These are phyloP conservation scores for Lodderomyces metapsilosis DNA, from an alignment of 1,139 yeast genomes.

Conservation along the genomic window DNA sequence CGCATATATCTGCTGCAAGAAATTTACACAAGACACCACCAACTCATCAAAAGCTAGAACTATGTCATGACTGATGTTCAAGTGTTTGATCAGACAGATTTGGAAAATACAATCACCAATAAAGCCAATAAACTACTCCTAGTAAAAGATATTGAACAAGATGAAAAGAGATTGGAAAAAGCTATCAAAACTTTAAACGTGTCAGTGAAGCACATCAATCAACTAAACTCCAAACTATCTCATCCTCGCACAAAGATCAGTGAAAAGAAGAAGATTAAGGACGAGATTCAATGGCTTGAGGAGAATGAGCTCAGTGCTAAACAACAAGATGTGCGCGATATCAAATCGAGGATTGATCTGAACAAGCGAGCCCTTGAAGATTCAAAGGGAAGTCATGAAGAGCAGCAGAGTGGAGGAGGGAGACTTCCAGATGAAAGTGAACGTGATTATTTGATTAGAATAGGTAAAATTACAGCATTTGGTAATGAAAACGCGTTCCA, in stretches of 20 bases:
- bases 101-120: constrained; percentile 69
- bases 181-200: constrained; percentile 45
- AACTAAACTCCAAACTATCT: constrained; percentile 48
- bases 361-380: constrained; percentile 17
- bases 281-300: constrained; percentile 55
- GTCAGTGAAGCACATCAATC: constrained; percentile 39
- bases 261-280: constrained; percentile 52
- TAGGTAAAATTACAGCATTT: constrained; percentile 94
- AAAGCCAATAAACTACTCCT: constrained; percentile 65
- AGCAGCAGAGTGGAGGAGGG: constrained; percentile 20
- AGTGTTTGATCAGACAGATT: constrained; percentile 70
- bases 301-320: constrained; percentile 53
- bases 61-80: constrained; percentile 12
- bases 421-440: constrained; percentile 68
- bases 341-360: constrained; percentile 50
- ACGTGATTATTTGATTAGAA: constrained; percentile 76
- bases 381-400: constrained; percentile 1
- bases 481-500: constrained; percentile 65
- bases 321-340: constrained; percentile 64
- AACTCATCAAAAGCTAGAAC: too few species aligned
- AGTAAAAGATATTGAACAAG: constrained; percentile 68
- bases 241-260: constrained; percentile 65
- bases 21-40: neutral
- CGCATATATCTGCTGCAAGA: neutral
- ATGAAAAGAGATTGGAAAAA: constrained; percentile 69